Percentiles rank a stretch among this genome's conserved stretches.
phyloP scores from a whole-genome alignment of 495 filamentous ascomycete genomes.

The Penicillium simplicissimum region DNA sequence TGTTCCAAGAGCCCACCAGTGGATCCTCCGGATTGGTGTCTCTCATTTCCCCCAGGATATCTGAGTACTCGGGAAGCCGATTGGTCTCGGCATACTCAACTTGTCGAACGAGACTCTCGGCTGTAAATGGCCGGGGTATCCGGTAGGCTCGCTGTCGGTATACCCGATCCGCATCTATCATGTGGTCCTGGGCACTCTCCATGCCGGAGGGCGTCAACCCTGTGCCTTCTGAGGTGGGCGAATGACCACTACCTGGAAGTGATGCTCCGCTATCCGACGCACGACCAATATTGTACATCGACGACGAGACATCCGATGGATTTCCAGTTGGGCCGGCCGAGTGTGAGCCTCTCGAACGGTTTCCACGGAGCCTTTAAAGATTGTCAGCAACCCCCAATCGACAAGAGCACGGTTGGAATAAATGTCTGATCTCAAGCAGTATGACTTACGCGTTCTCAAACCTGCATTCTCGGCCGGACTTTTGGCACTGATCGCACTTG shows the following conservation, averaged over 20 bases:
- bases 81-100: constrained; percentile 16
- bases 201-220: constrained; percentile 33
- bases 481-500: constrained; percentile 87
- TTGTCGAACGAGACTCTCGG: constrained; percentile 18
- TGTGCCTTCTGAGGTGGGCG: constrained; percentile 38
- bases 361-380: constrained; percentile 39
- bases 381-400: constrained; percentile 10
- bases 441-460: constrained; percentile 82
- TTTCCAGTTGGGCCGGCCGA: constrained; percentile 22
- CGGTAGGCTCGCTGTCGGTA: constrained; percentile 24
- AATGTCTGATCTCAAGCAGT: neutral
- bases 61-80: constrained; percentile 32
- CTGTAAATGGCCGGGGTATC: constrained; percentile 19
- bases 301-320: constrained; percentile 35
- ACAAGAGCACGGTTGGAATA: neutral
- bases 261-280: constrained; percentile 40
- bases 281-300: constrained; percentile 37
- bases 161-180: constrained; percentile 31
- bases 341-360: constrained; percentile 35
- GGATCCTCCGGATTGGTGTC: constrained; percentile 43
- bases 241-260: constrained; percentile 37
- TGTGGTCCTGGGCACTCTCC: constrained; percentile 30
- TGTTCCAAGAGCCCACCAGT: constrained; percentile 58
- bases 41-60: constrained; percentile 38
- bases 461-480: constrained; percentile 79